These are phyloP conservation scores for Populus trichocarpa DNA, from an alignment of 441 rosid genomes.

Conservation along the genomic window DNA sequence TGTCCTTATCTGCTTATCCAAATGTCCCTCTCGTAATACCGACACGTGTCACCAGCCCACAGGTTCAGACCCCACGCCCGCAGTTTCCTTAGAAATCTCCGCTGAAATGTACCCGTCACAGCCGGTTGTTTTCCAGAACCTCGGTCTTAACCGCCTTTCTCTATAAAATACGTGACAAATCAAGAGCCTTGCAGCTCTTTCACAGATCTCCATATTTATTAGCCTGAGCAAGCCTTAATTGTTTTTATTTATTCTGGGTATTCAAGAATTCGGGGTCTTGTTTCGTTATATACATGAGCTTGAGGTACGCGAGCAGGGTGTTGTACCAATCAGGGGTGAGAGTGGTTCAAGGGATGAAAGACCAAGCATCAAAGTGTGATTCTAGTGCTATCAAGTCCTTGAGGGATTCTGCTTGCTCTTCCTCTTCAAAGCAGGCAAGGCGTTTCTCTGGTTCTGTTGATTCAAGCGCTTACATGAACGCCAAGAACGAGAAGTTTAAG, in stretches of 20 bases:
- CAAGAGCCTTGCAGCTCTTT: background rate
- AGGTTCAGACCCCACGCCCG: conserved; percentile 8
- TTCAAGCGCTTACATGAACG: conserved; percentile 28
- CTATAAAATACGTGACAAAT: background rate
- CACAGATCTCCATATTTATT: background rate
- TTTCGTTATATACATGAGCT: conserved; percentile 15
- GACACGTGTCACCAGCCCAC: conserved; percentile 18
- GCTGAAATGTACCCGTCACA: background rate
- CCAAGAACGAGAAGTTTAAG: conserved; percentile 38
- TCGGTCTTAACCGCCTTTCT: background rate
- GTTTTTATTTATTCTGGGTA: background rate
- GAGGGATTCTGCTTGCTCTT: conserved; percentile 38
- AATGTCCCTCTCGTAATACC: background rate
- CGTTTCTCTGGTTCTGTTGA: conserved; percentile 38
- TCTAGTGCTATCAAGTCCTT: conserved; percentile 32
- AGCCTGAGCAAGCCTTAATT: background rate
- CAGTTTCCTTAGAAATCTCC: background rate
- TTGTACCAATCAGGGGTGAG: conserved; percentile 35
- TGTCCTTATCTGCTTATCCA: conserved; percentile 26
- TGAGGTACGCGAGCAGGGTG: conserved; percentile 34
- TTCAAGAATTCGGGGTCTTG: background rate
- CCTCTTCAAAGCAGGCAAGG: conserved; percentile 47
- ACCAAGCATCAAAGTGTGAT: conserved; percentile 45
- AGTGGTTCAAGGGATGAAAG: conserved; percentile 45
- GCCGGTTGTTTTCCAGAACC: conserved; percentile 15